A percentile compares a stretch with the other conserved stretches of the same genome.
phyloP scores from a whole-genome alignment of 192 early-diverging fungal species.

The Backusella tuberculispora region DNA sequence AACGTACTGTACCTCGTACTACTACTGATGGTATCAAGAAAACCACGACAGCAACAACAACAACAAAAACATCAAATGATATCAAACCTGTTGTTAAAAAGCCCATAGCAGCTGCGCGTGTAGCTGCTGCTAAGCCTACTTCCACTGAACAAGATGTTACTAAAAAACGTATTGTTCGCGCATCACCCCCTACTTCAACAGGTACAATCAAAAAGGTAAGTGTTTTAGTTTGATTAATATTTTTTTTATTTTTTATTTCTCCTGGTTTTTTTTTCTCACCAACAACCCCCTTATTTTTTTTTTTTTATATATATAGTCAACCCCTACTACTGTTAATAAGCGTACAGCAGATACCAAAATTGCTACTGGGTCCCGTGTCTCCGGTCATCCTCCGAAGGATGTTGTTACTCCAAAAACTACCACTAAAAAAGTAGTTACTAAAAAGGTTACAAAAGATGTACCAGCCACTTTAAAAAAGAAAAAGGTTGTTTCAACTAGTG shows the following conservation, averaged over 20 bases:
- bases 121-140: neutral
- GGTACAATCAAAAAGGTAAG: conserved; percentile 17
- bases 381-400: neutral
- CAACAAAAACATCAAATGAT: conserved; percentile 2
- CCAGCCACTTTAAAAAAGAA: neutral
- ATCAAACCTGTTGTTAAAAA: conserved; percentile 7
- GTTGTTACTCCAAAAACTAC: neutral
- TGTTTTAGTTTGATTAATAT: neutral
- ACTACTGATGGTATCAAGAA: neutral
- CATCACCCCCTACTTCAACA: conserved; percentile 10
- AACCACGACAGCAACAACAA: neutral
- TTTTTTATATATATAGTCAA: neutral
- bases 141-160: neutral
- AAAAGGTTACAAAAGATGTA: neutral
- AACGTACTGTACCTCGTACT: neutral
- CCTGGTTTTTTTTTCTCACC: neutral
- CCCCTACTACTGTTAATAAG: neutral
- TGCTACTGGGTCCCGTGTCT: neutral
- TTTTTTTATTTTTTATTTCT: neutral
- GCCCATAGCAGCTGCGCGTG: neutral
- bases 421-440: neutral
- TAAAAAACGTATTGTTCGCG: neutral
- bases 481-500: neutral
- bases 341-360: neutral
- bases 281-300: neutral